Conservation (phyloP, 176 grass and related monocot genomes). For the Juncus inflexus region DNA sequence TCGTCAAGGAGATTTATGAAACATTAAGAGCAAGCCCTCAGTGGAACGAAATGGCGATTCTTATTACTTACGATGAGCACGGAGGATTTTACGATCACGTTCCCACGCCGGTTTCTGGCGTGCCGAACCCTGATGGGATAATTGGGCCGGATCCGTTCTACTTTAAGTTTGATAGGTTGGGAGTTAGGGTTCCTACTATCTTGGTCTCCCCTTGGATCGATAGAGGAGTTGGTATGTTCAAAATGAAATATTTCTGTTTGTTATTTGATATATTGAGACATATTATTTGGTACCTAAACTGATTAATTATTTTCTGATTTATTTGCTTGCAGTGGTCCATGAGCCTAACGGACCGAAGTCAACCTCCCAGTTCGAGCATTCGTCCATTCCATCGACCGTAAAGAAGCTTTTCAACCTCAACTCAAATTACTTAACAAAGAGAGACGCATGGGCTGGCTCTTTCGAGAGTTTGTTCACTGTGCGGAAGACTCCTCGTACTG, state of each 20-base stretch:
- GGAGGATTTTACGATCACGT: slow-evolving; percentile 97
- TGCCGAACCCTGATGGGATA: slow-evolving; percentile 89
- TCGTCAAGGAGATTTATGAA: slow-evolving; percentile 93
- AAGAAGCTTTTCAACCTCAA: slow-evolving; percentile 90
- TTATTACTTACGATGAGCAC: slow-evolving; percentile 92
- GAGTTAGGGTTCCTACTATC: slow-evolving; percentile 68
- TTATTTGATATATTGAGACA: background rate
- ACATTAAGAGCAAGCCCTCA: slow-evolving; percentile 75
- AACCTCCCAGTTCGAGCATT: slow-evolving; percentile 76
- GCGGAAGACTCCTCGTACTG: slow-evolving; percentile 59
- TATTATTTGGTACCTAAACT: background rate
- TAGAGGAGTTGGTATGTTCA: slow-evolving; percentile 49
- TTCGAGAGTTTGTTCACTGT: slow-evolving; percentile 68
- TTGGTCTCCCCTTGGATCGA: slow-evolving; percentile 86
- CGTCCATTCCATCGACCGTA: slow-evolving; percentile 70
- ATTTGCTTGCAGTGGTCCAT: slow-evolving; percentile 71
- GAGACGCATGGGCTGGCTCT: slow-evolving; percentile 80
- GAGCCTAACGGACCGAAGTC: slow-evolving; percentile 49
- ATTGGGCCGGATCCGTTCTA: slow-evolving; percentile 85
- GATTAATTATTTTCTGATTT: slow-evolving; percentile 18
- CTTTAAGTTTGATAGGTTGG: slow-evolving; percentile 91
- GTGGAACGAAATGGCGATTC: slow-evolving; percentile 74
- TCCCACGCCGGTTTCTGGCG: slow-evolving; percentile 56
- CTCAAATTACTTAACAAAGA: slow-evolving; percentile 86
- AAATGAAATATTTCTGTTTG: background rate